These are phyloP conservation scores for Fusarium sp. DNA, from an alignment of 2,329 filamentous ascomycete genomes.

Conservation along the genomic window DNA sequence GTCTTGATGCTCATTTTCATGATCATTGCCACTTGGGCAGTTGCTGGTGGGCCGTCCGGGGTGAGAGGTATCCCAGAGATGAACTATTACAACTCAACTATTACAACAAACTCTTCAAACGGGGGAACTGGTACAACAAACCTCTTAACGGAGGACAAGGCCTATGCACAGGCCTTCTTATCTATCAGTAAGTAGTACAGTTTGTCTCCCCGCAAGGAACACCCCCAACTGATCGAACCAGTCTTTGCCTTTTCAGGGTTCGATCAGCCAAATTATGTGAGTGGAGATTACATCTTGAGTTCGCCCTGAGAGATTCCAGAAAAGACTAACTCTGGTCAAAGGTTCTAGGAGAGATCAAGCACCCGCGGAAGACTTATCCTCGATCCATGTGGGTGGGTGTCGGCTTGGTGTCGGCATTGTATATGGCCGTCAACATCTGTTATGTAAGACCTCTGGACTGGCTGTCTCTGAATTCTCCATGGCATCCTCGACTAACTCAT, in stretches of 20 bases:
- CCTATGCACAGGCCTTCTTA: neutral
- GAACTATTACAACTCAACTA: neutral
- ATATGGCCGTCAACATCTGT: neutral
- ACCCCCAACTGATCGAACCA: neutral
- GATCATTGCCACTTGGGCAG: neutral
- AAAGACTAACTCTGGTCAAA: neutral
- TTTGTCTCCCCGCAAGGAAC: neutral
- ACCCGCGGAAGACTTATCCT: neutral
- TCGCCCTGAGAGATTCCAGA: neutral
- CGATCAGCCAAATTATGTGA: neutral
- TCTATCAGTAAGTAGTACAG: neutral
- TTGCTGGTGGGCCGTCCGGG: neutral
- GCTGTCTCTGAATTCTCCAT: neutral
- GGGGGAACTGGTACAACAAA: neutral
- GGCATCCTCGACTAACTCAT: neutral
- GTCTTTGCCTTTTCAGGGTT: neutral
- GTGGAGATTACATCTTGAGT: neutral
- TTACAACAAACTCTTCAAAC: neutral
- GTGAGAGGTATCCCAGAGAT: neutral
- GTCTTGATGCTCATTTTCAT: neutral
- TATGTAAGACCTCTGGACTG: neutral
- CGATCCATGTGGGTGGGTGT: neutral
- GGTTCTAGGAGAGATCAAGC: neutral
- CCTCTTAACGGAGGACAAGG: neutral
- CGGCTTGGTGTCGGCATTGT: neutral